Base-by-base conservation (phyloP, 352 stramenopile genomes). In the Globisporangium viniferum region DNA sequence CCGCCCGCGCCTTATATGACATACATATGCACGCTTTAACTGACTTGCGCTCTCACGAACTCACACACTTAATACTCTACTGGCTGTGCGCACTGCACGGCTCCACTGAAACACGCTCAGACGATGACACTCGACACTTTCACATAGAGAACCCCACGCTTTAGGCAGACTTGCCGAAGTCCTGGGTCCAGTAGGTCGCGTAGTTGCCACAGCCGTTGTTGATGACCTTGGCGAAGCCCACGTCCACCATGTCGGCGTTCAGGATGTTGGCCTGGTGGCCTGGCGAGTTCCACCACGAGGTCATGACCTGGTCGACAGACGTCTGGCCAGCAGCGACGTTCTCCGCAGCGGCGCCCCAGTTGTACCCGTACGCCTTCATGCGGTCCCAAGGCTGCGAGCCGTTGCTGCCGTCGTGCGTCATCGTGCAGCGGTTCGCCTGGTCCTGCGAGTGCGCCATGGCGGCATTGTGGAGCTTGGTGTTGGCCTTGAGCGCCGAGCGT, bases 291-390 rank as follows among this genome's bases (percentile, higher is more conserved):
- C 77, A 82, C 79, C 77, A 88, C 8, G 75, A 78, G 0, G 44
- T 79, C 76, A 88, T 89, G 27, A 86, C 79, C 22, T 59, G 53
- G 8, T 71, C 59, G 1, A 89, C 76, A 9, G 62, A 72, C 12
- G 60, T 54, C 51, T 84, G 80, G 0, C 81, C 81, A 0, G 79
- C 77, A 46, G 79, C 79, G n/a, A 89, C 78, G 61, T 89, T 89
- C 69, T 89, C 81, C 1, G 72, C 76, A 27, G 72, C 66, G 10
- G 72, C 62, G 5, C 33, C 66, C 80, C 80, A 88, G 31, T 76
- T 55, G 67, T 82, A 89, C 15, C 75, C 75, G 9, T 78, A 64
- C 3, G 36, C 61, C 12, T 70, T 54, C 36, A 84, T 80, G 64
- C 80, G 80, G 60, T 79, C 67, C 69, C 68, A 76, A 41, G 77